Evolutionary conservation across 2,329 filamentous ascomycete genomes (phyloP).

Genomic region (Colletotrichum endophyticum): DNA sequence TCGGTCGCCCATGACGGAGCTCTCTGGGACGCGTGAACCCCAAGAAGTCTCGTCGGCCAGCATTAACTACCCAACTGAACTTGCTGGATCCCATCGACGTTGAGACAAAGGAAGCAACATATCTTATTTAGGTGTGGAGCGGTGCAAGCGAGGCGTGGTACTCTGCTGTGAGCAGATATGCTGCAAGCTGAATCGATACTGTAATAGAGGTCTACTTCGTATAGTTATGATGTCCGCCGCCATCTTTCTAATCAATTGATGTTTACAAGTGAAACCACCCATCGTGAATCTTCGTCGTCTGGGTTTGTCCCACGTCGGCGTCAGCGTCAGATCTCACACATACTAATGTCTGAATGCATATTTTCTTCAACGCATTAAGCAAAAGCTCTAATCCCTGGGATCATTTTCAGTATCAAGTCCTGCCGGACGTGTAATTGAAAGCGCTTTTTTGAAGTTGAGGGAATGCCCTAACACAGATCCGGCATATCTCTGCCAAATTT

Average conservation of each 20-base stretch:
- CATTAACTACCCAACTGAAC: neutral
- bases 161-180: neutral
- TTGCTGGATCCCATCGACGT: neutral
- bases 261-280: neutral
- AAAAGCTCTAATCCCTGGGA: neutral
- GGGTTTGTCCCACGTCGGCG: neutral
- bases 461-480: neutral
- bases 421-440: neutral
- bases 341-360: neutral
- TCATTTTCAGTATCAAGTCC: neutral
- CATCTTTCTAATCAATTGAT: neutral
- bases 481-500: neutral
- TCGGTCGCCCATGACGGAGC: neutral
- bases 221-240: neutral
- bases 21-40: neutral
- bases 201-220: neutral
- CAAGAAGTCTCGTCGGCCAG: constrained; percentile 7
- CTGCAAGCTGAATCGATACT: neutral
- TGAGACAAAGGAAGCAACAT: neutral
- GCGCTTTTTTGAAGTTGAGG: neutral
- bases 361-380: neutral
- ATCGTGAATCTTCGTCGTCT: neutral
- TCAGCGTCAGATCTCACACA: neutral
- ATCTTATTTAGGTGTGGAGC: neutral
- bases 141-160: neutral